phyloP scores from a whole-genome alignment of 768 basidiomycete genomes.

The Cyathus striatus region DNA sequence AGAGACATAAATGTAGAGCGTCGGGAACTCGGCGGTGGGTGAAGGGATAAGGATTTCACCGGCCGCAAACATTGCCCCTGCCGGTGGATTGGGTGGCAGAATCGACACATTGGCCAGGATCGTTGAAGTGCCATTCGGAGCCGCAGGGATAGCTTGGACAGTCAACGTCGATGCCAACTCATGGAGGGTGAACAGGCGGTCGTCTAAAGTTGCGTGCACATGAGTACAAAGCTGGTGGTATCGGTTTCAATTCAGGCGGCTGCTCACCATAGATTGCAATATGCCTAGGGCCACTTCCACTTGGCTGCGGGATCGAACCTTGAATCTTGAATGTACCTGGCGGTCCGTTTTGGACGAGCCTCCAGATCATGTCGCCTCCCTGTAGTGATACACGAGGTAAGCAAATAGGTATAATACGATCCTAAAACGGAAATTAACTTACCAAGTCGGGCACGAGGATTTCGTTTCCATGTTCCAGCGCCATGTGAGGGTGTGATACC shows the following conservation, averaged over 20 bases:
- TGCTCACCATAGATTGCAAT: constrained; percentile 20
- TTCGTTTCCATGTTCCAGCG: constrained; percentile 47
- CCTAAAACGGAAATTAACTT: constrained; percentile 16
- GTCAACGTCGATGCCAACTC: constrained; percentile 54
- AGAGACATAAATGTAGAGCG: constrained; percentile 57
- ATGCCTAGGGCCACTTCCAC: constrained; percentile 60
- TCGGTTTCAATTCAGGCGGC: not conserved
- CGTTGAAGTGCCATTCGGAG: constrained; percentile 43
- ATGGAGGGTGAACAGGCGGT: constrained; percentile 48
- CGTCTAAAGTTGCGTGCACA: constrained; percentile 23
- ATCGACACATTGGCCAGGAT: constrained; percentile 47
- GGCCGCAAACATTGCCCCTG: constrained; percentile 37
- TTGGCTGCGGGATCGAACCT: constrained; percentile 55
- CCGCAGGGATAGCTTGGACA: constrained; percentile 49
- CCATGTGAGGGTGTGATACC: constrained; percentile 65
- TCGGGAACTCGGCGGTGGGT: constrained; percentile 38
- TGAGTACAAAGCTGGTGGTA: not conserved
- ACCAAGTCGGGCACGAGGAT: constrained; percentile 66
- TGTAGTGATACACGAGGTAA: constrained; percentile 14
- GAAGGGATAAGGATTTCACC: constrained; percentile 61
- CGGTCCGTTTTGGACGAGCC: constrained; percentile 39
- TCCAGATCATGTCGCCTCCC: constrained; percentile 70
- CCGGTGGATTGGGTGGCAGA: constrained; percentile 30
- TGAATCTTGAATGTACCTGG: constrained; percentile 48
- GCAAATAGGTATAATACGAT: constrained; percentile 2